A percentile compares a stretch with the other conserved stretches of the same genome.
Evolutionary conservation across 352 stramenopile species (phyloP).

Genomic region (Phytophthora megakarya): DNA sequence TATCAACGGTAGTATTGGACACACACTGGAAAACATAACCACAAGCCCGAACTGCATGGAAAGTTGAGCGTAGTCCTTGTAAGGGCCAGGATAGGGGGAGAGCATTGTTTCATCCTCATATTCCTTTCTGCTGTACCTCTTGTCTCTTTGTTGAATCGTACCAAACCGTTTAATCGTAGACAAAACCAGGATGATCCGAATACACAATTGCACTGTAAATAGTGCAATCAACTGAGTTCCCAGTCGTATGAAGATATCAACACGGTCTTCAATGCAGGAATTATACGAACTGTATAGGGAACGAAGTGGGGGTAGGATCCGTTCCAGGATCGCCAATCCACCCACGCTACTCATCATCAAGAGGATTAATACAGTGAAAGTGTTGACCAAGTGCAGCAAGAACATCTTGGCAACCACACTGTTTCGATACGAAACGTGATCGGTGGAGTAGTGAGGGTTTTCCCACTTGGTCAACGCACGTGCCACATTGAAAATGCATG

Average conservation of each 20-base stretch:
- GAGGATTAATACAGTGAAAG: slow-evolving; percentile 42
- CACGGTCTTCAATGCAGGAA: slow-evolving; percentile 14
- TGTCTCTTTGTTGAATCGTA: slow-evolving; percentile 5
- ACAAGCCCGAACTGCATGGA: slow-evolving; percentile 52
- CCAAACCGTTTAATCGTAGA: slow-evolving; percentile 14
- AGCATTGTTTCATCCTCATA: slow-evolving; percentile 26
- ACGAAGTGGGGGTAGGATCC: slow-evolving; percentile 16
- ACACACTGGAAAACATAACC: slow-evolving; percentile 49
- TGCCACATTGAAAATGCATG: slow-evolving; percentile 30
- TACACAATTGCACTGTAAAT: slow-evolving; percentile 39
- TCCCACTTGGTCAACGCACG: slow-evolving; percentile 43
- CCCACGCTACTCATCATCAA: slow-evolving; percentile 32
- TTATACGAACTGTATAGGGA: slow-evolving; percentile 24
- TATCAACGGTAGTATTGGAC: slow-evolving; percentile 47
- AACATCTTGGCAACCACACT: slow-evolving; percentile 52
- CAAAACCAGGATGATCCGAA: slow-evolving; percentile 25
- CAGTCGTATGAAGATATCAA: slow-evolving; percentile 45
- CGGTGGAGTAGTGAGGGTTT: slow-evolving; percentile 25
- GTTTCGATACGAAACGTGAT: slow-evolving; percentile 28
- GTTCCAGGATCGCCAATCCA: slow-evolving; percentile 17
- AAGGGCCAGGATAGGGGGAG: slow-evolving; percentile 31
- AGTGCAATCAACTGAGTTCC: slow-evolving; percentile 45
- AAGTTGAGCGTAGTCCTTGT: slow-evolving; percentile 50
- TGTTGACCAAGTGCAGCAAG: slow-evolving; percentile 44
- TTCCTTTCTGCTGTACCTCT: slow-evolving; percentile 1